phyloP scores from a whole-genome alignment of 805 yeast species.

The Naumovozyma castellii region DNA sequence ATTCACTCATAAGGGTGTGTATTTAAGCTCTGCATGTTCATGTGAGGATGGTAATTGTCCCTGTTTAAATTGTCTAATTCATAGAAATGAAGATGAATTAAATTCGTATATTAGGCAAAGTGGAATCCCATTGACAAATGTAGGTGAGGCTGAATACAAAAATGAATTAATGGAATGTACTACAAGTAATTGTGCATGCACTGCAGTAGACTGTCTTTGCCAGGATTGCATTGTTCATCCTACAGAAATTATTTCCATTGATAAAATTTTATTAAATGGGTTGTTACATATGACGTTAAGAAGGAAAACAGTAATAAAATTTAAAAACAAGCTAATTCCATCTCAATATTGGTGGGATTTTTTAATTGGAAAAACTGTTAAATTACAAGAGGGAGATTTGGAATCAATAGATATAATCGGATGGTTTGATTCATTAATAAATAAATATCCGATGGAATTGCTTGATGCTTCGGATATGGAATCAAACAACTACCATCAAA shows the following conservation, averaged over 20 bases:
- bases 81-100: conserved; percentile 29
- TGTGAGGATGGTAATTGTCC: conserved; percentile 26
- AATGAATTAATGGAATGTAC: conserved; percentile 5
- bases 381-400: conserved; percentile 14
- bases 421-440: conserved; percentile 24
- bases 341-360: conserved; percentile 30
- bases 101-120: conserved; percentile 22
- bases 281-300: conserved; percentile 17
- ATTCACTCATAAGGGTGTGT: conserved; percentile 27
- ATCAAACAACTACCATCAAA: conserved; percentile 7
- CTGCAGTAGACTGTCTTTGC: conserved; percentile 19
- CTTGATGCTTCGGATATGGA: conserved; percentile 8
- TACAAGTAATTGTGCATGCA: conserved; percentile 13
- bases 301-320: conserved; percentile 22
- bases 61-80: conserved; percentile 29
- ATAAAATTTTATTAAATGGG: conserved; percentile 21
- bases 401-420: conserved; percentile 17
- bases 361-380: conserved; percentile 20
- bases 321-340: conserved; percentile 23
- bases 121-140: conserved; percentile 24
- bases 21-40: conserved; percentile 27
- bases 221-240: conserved; percentile 21
- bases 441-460: conserved; percentile 13
- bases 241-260: conserved; percentile 21
- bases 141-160: conserved; percentile 19